Evolutionary conservation across 495 filamentous ascomycete species (phyloP).

Genomic region (Aspergillus haitiensis): DNA sequence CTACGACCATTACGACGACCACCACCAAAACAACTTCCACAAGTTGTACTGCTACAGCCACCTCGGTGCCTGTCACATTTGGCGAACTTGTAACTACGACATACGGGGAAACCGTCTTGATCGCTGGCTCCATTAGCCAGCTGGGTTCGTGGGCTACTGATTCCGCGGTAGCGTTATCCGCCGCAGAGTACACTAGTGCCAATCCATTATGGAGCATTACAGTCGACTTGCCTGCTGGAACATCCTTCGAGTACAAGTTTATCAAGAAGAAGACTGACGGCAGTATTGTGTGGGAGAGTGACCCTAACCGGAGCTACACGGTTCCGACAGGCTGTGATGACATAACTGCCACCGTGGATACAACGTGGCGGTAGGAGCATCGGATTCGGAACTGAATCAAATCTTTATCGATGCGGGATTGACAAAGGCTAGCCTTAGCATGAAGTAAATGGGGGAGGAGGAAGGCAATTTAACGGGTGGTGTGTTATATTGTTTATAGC

Average conservation of each 20-base stretch:
- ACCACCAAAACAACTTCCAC: background rate
- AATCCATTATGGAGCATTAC: conserved; percentile 57
- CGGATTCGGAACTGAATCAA: no score
- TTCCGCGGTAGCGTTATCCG: conserved; percentile 50
- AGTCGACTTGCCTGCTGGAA: conserved; percentile 48
- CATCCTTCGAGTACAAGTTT: conserved; percentile 63
- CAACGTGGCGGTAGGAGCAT: no score
- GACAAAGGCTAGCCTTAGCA: no score
- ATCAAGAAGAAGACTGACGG: conserved; percentile 54
- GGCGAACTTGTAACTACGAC: conserved; percentile 53
- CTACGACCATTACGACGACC: background rate
- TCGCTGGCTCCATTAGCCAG: conserved; percentile 50
- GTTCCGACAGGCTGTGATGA: conserved; percentile 45
- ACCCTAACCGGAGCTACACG: conserved; percentile 58
- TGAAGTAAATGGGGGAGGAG: no score
- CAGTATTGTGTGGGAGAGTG: conserved; percentile 57
- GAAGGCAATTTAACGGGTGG: no score
- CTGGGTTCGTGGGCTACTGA: conserved; percentile 55
- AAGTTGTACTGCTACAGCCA: conserved; percentile 30
- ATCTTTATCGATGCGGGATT: no score
- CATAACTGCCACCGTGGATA: no score
- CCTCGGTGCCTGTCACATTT: conserved; percentile 57
- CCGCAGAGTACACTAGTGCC: conserved; percentile 48
- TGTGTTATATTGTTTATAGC: no score
- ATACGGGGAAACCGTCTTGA: conserved; percentile 58